Evolutionary conservation across 345 rosid genomes (phyloP).

Genomic region (Ricinus communis): DNA sequence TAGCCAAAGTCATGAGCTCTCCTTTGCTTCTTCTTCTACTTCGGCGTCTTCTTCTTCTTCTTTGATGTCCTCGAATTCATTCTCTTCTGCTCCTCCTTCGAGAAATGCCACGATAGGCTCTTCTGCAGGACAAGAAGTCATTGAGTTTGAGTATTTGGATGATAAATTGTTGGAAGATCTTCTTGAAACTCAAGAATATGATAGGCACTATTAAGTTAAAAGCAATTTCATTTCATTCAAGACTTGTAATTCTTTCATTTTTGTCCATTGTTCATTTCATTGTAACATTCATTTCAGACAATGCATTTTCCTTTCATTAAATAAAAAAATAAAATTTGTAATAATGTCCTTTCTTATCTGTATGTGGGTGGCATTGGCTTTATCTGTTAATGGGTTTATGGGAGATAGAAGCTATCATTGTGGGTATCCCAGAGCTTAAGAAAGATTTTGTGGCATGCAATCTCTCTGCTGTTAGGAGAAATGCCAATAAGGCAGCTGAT

Average conservation of each 20-base stretch:
- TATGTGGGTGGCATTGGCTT: no score
- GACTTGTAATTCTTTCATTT: conserved; percentile 5
- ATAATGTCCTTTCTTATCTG: no score
- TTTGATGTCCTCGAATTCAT: conserved; percentile 10
- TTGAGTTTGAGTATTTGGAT: conserved; percentile 79
- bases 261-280: background rate
- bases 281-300: background rate
- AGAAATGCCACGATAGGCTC: conserved; percentile 20
- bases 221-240: no score
- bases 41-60: conserved; percentile 18
- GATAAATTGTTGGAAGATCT: conserved; percentile 72
- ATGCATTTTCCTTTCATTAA: no score
- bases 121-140: conserved; percentile 34
- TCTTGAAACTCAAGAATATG: conserved; percentile 33
- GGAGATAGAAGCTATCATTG: no score
- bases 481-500: no score
- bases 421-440: no score
- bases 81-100: conserved; percentile 3
- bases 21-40: conserved; percentile 8
- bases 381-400: no score
- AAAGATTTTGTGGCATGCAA: no score
- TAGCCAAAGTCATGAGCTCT: background rate
- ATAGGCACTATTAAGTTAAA: background rate
- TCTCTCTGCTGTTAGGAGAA: no score
- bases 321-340: no score